Evolutionary conservation across 768 basidiomycete genomes (phyloP), one percentile per base, ranked within the genome.

Genomic region (Naganishia onofrii): DNA sequence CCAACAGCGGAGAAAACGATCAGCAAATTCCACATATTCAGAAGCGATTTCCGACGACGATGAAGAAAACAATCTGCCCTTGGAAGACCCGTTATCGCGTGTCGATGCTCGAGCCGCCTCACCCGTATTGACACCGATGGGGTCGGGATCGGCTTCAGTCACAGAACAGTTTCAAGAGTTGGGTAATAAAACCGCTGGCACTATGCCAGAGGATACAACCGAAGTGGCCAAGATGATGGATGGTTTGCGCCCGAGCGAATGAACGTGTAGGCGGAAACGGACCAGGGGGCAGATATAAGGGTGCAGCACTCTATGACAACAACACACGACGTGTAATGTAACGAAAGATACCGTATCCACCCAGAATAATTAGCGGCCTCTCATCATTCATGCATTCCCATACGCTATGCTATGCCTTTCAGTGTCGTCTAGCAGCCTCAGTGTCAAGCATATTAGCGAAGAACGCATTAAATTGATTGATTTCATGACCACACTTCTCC

Each of bases 401-500:
- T 21, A 26, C 12, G 48, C 21, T 3, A 51, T n/a, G 15, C n/a
- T 6, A 51, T 51, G 48, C n/a, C 1, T 3, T 17, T 51, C 15
- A 15, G 2, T 42, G 9, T 8, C 9, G 9, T 15, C 15, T 42
- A 8, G 42, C 9, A 17, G 9, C 42, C 8, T 42, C n/a, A n/a
- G n/a, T n/a, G n/a, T n/a, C n/a, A 42, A 17, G 7, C 42, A 15
- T 2, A 8, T 7, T 15, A 42, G 42, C 48, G 48, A 51, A n/a
- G n/a, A 23, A 51, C 6, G 23, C 12, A 12, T 12, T 4, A n/a
- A n/a, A 21, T 1, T 7, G 21, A 64, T n/a, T 28, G 4, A 12
- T 19, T 36, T 64, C 34, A 71, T 38, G 36, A 31, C 23, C 52
- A 71, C 6, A 71, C 66, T 34, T 71, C 66, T 32, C 54, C 23